Conservation (phyloP, 495 filamentous ascomycete genomes). For the Penicillium maclennaniae region DNA sequence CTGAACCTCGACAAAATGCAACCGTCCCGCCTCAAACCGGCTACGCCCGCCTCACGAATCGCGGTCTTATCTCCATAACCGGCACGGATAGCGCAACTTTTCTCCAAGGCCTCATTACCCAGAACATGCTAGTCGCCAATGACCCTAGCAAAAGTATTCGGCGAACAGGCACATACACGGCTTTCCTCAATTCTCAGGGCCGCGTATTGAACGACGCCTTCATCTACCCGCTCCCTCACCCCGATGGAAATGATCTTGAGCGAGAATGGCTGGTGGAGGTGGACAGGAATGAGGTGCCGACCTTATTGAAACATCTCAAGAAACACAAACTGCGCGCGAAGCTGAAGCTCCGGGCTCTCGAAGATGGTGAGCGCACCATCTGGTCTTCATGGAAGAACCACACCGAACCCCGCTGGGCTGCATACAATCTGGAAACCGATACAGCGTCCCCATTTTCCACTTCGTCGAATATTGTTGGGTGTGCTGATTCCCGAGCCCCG, state of each 20-base stretch:
- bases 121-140: conserved; percentile 57
- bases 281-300: conserved; percentile 59
- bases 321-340: conserved; percentile 82
- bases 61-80: conserved; percentile 71
- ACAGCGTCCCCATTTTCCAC: conserved; percentile 25
- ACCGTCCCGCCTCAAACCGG: conserved; percentile 34
- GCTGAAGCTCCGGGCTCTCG: conserved; percentile 60
- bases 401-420: conserved; percentile 41
- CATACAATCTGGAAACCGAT: conserved; percentile 41
- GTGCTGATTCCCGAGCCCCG: conserved; percentile 62
- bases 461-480: conserved; percentile 33
- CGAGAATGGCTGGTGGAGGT: conserved; percentile 75
- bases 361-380: conserved; percentile 56
- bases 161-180: conserved; percentile 61
- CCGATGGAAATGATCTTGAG: conserved; percentile 29
- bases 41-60: conserved; percentile 56
- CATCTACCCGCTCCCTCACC: conserved; percentile 61
- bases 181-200: conserved; percentile 82
- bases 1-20: conserved; percentile 20
- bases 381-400: conserved; percentile 66
- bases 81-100: conserved; percentile 77
- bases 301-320: conserved; percentile 65
- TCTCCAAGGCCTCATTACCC: conserved; percentile 83
- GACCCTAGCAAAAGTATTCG: conserved; percentile 31
- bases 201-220: conserved; percentile 85